Conservation (phyloP, 352 stramenopile genomes). For the Thraustochytrium sp. region DNA sequence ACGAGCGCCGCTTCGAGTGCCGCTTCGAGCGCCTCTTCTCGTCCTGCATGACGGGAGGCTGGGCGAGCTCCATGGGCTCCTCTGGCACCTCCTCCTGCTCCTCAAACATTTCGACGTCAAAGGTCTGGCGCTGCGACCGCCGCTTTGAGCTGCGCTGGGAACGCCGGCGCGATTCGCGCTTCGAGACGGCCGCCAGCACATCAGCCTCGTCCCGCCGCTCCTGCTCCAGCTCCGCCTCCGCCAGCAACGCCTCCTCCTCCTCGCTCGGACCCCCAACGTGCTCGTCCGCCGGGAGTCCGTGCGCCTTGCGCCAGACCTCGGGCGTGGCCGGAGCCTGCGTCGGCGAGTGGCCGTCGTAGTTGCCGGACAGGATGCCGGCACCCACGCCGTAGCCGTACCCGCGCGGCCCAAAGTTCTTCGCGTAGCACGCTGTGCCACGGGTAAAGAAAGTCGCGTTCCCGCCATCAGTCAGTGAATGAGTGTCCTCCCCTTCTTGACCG, state of each 20-base stretch:
- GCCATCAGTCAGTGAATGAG: no score
- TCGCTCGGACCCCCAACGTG: not conserved
- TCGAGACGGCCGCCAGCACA: no score
- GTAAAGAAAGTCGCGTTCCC: not conserved
- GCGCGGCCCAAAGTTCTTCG: not conserved
- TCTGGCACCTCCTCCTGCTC: not conserved
- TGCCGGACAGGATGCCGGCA: constrained; percentile 10
- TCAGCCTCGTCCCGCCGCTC: not conserved
- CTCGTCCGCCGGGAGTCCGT: not conserved
- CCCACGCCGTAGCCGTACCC: constrained; percentile 18
- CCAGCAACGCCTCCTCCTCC: not conserved
- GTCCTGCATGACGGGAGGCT: no score
- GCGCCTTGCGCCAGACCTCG: not conserved
- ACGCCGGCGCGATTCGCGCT: no score
- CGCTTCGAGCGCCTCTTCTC: not conserved
- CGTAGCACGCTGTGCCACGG: not conserved
- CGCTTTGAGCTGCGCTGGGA: not conserved
- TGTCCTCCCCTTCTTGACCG: no score
- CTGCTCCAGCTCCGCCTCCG: not conserved
- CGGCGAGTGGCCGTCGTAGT: not conserved
- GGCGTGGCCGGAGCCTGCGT: not conserved
- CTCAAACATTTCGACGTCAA: not conserved
- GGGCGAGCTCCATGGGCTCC: not conserved
- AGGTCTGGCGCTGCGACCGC: not conserved
- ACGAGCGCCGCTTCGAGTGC: not conserved